Evolutionary conservation across 805 yeast genomes (phyloP).

Genomic region (Saturnispora zaruensis): DNA sequence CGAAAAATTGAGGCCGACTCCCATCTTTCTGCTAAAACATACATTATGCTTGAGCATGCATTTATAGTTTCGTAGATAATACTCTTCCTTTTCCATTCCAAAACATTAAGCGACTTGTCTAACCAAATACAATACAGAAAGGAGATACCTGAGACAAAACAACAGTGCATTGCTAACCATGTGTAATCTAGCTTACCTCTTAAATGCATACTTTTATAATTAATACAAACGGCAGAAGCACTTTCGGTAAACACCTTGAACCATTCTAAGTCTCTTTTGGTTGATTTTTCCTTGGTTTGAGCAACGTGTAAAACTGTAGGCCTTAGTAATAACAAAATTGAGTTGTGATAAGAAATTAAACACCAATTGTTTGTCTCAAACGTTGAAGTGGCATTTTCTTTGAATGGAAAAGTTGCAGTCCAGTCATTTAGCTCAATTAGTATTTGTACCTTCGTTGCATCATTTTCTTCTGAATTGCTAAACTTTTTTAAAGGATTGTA

Average conservation of each 20-base stretch:
- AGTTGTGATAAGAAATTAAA: constrained; percentile 29
- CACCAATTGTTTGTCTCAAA: constrained; percentile 30
- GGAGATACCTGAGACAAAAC: constrained; percentile 26
- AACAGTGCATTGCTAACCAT: constrained; percentile 28
- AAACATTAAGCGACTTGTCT: constrained; percentile 19
- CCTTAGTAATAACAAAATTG: constrained; percentile 25
- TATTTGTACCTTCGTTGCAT: constrained; percentile 25
- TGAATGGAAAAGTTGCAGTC: constrained; percentile 26
- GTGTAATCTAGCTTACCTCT: constrained; percentile 23
- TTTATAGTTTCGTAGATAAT: constrained; percentile 25
- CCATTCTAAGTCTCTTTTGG: constrained; percentile 25
- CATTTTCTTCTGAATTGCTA: constrained; percentile 20
- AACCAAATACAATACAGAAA: constrained; percentile 28
- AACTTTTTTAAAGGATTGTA: constrained; percentile 22
- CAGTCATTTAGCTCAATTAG: constrained; percentile 28
- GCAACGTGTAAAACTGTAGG: constrained; percentile 25
- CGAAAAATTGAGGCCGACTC: constrained; percentile 21
- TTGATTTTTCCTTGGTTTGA: constrained; percentile 12
- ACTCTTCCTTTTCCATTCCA: constrained; percentile 21
- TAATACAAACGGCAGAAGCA: constrained; percentile 25
- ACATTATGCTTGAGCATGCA: constrained; percentile 24
- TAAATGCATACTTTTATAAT: constrained; percentile 23
- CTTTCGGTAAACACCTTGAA: constrained; percentile 28
- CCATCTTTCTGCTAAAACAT: constrained; percentile 27
- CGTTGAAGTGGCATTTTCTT: constrained; percentile 20